A percentile compares a stretch with the other conserved stretches of the same genome.
phyloP scores from a whole-genome alignment of 2,329 filamentous ascomycete species.

The Akanthomyces muscarius region DNA sequence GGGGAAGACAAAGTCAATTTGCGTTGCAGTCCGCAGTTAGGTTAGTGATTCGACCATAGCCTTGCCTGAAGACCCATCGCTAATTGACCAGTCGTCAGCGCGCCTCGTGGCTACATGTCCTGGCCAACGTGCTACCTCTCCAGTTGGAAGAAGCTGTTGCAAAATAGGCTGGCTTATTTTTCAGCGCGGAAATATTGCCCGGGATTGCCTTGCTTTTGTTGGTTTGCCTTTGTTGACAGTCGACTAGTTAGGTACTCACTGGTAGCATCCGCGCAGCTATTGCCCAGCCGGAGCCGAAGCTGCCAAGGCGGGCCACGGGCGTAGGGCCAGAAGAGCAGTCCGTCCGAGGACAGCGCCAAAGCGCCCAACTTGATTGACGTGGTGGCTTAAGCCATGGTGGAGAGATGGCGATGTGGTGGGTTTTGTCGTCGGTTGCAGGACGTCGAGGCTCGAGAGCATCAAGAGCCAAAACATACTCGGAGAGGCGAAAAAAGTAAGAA shows the following conservation, averaged over 20 bases:
- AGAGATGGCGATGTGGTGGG: constrained; percentile 8
- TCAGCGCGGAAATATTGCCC: background rate
- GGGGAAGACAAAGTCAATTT: constrained; percentile 4
- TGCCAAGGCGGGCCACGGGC: constrained; percentile 1
- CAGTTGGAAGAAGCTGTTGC: background rate
- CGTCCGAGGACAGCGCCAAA: background rate
- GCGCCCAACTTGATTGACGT: background rate
- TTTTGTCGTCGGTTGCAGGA: background rate
- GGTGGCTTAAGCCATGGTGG: constrained; percentile 12
- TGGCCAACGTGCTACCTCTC: background rate
- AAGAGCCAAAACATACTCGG: background rate
- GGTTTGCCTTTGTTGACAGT: background rate
- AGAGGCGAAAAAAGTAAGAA: background rate
- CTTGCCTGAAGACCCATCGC: constrained; percentile 5
- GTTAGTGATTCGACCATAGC: background rate
- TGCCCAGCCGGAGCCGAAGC: background rate
- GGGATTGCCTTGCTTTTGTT: background rate
- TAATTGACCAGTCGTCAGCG: background rate
- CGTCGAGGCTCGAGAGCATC: background rate
- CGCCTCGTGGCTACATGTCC: background rate
- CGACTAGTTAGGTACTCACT: background rate
- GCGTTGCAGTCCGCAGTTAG: background rate
- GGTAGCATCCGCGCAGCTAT: background rate
- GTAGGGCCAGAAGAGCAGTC: background rate
- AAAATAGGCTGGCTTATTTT: background rate